A percentile compares a stretch with the other conserved stretches of the same genome.
phyloP scores from a whole-genome alignment of 495 filamentous ascomycete genomes.

The Xylaria telfairii region DNA sequence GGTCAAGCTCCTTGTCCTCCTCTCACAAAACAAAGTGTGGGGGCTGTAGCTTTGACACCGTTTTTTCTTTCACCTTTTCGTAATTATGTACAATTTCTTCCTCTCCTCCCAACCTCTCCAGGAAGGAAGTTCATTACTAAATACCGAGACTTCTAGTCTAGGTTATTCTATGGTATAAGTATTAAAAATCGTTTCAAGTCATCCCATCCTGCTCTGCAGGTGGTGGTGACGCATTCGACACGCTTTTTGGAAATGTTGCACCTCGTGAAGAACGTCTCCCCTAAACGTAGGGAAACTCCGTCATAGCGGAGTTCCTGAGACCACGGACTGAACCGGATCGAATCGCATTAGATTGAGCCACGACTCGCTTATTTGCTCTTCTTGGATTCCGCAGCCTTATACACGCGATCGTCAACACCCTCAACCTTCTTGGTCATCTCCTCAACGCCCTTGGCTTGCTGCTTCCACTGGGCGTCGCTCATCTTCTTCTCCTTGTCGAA shows the following conservation, averaged over 20 bases:
- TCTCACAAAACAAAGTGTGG: background rate
- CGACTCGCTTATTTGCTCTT: slow-evolving; percentile 46
- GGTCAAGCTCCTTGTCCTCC: no score
- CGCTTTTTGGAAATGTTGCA: background rate
- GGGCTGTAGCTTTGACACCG: background rate
- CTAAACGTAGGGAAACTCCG: background rate
- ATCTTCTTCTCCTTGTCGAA: slow-evolving; percentile 90
- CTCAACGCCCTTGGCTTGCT: slow-evolving; percentile 87
- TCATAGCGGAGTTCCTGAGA: background rate
- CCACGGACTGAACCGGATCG: background rate
- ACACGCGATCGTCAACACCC: slow-evolving; percentile 82
- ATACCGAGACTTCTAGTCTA: slow-evolving; percentile 16
- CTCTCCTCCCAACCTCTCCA: background rate
- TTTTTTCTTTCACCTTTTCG: background rate
- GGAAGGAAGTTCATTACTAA: slow-evolving; percentile 8
- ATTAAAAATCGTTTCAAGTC: slow-evolving; percentile 22
- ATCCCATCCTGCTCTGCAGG: slow-evolving; percentile 13
- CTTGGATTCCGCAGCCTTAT: slow-evolving; percentile 58
- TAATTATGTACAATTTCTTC: slow-evolving; percentile 13
- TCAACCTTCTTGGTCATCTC: slow-evolving; percentile 81
- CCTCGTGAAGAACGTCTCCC: background rate
- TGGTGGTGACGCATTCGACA: slow-evolving; percentile 1
- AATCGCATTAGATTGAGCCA: background rate
- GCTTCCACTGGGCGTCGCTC: slow-evolving; percentile 79
- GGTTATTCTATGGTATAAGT: slow-evolving; percentile 12